Base-by-base conservation (phyloP, 129 eudicot genomes). In the Chrysanthemum makinoi region DNA sequence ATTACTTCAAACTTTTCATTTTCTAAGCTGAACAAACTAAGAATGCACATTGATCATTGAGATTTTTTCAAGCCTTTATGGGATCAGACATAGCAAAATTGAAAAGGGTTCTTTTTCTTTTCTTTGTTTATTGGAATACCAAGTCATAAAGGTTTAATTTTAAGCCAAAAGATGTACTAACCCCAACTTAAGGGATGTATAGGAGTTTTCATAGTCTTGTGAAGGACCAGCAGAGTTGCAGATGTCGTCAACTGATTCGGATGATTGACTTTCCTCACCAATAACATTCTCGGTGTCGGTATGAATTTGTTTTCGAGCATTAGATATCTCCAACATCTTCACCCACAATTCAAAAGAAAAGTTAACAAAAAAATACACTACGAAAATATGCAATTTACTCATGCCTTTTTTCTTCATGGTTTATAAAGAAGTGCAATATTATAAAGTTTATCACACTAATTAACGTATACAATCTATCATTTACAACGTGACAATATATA, bases 101-200 rank as follows among this genome's bases (percentile, higher is more conserved):
- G 57, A 52, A 52, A 52, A 52, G 19, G 57, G 57, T 39, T 39
- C 22, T 73, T 62, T 2, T 62, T 24, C 20, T 16, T 28, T 47
- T 47, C 30, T 52, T 3, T 3, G 49, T 59, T 30, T 48, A 15
- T 9, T 33, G 60, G 49, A 56, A 6, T 72, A 26, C 26, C 26
- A 46, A 46, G 68, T 72, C 22, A 44, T 57, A 10, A 28, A 47
- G 22, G 20, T 54, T 35, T 0, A 6, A 18, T 6, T 39, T 39
- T 39, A 39, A 22, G 57, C 46, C 10, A 51, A 18, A 39, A 22
- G 16, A 70, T 70, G 61, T 62, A 75, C 96, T 85, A 51, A 93
- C 98, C 98, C 96, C 79, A 86, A 83, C 83, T 83, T 93, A 79
- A 93, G 98, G 71, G 87, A 89, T 16, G 88, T 85, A 78, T 85